Conservation (phyloP, 1,284 basidiomycete species). For the Afroboletus lepidellus region DNA sequence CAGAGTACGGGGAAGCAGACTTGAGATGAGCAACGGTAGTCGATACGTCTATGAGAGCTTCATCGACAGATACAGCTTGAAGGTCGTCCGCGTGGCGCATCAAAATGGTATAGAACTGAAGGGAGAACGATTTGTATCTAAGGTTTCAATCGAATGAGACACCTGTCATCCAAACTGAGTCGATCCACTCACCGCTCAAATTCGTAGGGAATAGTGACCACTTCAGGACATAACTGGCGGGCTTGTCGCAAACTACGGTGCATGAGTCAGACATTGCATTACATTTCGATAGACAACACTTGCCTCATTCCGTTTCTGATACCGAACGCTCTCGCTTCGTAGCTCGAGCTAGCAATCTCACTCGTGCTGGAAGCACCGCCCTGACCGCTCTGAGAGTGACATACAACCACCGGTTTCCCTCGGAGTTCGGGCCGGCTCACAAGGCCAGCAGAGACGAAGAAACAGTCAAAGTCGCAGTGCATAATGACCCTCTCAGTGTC, state of each 20-base stretch:
- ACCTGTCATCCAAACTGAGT: neutral
- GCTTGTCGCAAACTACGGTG: conserved; percentile 75
- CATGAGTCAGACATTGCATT: neutral
- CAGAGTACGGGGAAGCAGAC: conserved; percentile 28
- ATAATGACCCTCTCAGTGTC: conserved; percentile 69
- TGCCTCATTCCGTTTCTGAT: conserved; percentile 94
- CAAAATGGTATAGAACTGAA: conserved; percentile 90
- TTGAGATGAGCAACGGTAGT: conserved; percentile 54
- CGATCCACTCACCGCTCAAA: conserved; percentile 60
- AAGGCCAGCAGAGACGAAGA: conserved; percentile 92
- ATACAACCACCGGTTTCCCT: conserved; percentile 90
- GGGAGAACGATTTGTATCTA: conserved; percentile 80
- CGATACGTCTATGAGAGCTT: conserved; percentile 90
- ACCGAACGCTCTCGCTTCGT: conserved; percentile 87
- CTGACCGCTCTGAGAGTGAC: conserved; percentile 81
- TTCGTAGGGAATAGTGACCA: conserved; percentile 88
- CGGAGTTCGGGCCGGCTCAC: conserved; percentile 74
- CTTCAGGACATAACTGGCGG: conserved; percentile 68
- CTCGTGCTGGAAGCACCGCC: conserved; percentile 78
- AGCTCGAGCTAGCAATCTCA: conserved; percentile 93
- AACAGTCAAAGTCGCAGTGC: conserved; percentile 97
- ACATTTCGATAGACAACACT: conserved; percentile 15
- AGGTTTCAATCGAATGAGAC: conserved; percentile 13
- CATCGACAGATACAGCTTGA: conserved; percentile 95
- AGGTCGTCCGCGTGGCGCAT: conserved; percentile 89